A percentile compares a stretch with the other conserved stretches of the same genome.
These are phyloP conservation scores for Argentina anserina DNA, from an alignment of 306 rosid species.

Conservation along the genomic window DNA sequence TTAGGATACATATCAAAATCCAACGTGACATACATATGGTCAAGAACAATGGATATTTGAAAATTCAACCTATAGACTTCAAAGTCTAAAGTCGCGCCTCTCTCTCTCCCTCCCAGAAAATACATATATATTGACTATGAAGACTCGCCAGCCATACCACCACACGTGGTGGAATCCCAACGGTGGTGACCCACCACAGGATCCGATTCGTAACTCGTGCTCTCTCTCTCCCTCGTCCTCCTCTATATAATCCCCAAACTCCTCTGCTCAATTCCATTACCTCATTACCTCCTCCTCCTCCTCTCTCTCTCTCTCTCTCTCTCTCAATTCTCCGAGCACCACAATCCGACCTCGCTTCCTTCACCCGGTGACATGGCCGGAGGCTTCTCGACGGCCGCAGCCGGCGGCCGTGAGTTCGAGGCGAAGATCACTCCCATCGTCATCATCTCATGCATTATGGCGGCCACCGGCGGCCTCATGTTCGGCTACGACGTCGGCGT, in stretches of 20 bases:
- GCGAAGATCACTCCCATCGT: slow-evolving; percentile 85
- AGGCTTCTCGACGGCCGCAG: slow-evolving; percentile 33
- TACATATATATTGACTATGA: background rate
- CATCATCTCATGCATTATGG: slow-evolving; percentile 76
- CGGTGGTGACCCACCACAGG: slow-evolving; percentile 28
- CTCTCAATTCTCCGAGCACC: background rate
- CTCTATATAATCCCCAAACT: slow-evolving; percentile 14
- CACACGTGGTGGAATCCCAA: slow-evolving; percentile 35
- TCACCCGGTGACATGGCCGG: slow-evolving; percentile 41
- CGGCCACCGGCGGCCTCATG: slow-evolving; percentile 93
- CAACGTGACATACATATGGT: no score
- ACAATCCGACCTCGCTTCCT: background rate
- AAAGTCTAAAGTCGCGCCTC: no score
- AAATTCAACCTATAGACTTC: no score
- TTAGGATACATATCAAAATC: no score
- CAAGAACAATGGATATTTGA: no score
- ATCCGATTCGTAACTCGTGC: slow-evolving; percentile 12
- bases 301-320: background rate
- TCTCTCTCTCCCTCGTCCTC: background rate
- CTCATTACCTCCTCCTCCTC: background rate
- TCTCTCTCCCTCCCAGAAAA: no score
- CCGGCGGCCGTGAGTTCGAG: slow-evolving; percentile 44
- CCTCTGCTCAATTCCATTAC: background rate
- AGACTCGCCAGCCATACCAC: slow-evolving; percentile 4
- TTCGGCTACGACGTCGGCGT: slow-evolving; percentile 83